Percentiles rank a stretch among this genome's conserved stretches.
Evolutionary conservation across 1,284 basidiomycete genomes (phyloP).

Genomic region (Kalmanozyma brasiliensis): DNA sequence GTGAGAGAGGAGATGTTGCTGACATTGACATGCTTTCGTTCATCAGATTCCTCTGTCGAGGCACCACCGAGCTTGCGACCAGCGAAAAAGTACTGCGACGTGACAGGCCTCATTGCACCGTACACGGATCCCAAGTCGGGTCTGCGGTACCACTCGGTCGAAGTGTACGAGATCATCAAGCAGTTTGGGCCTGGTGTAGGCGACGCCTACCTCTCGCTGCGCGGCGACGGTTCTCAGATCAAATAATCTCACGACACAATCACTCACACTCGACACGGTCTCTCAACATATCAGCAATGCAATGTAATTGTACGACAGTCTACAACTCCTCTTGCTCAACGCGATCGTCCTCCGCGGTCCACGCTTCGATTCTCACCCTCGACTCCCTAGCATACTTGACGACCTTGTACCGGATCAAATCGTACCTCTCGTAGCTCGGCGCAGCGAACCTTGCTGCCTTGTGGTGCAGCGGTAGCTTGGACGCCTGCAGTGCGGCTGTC

Average conservation of each 20-base stretch:
- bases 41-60: constrained; percentile 80
- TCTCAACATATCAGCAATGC: neutral
- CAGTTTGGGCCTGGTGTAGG: constrained; percentile 71
- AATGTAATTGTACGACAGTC: constrained; percentile 10
- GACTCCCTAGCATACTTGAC: constrained; percentile 33
- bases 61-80: constrained; percentile 84
- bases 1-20: neutral
- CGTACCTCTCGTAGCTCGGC: constrained; percentile 52
- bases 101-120: constrained; percentile 84
- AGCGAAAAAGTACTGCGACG: constrained; percentile 83
- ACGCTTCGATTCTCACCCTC: constrained; percentile 41
- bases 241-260: constrained; percentile 25
- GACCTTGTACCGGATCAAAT: constrained; percentile 51
- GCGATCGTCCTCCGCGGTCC: constrained; percentile 32
- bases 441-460: constrained; percentile 43
- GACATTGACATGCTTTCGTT: neutral
- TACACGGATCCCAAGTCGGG: constrained; percentile 86
- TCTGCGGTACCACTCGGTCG: constrained; percentile 84
- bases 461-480: constrained; percentile 43
- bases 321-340: constrained; percentile 3
- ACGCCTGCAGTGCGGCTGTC: constrained; percentile 36
- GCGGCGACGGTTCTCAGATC: constrained; percentile 62
- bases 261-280: constrained; percentile 1
- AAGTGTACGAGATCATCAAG: constrained; percentile 83
- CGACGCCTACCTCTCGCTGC: constrained; percentile 60